These are phyloP conservation scores for Hibiscus mutabilis DNA, from an alignment of 345 rosid species.

Conservation along the genomic window DNA sequence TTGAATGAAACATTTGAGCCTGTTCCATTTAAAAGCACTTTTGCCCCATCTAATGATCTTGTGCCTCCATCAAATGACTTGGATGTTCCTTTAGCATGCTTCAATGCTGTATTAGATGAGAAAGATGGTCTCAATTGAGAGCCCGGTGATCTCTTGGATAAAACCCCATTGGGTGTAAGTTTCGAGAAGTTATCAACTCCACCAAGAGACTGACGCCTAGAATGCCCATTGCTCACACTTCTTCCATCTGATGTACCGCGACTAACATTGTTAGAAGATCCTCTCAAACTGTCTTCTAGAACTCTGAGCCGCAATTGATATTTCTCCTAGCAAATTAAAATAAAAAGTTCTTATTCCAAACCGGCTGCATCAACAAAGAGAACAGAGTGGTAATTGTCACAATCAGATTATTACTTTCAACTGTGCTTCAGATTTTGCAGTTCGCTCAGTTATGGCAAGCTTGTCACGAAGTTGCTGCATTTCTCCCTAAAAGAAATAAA, in stretches of 20 bases:
- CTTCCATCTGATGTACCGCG: constrained; percentile 54
- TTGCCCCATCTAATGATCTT: constrained; percentile 65
- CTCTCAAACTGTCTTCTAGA: constrained; percentile 82
- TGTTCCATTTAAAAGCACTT: constrained; percentile 56
- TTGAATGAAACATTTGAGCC: constrained; percentile 49
- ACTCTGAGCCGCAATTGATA: constrained; percentile 85
- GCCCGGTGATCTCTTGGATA: constrained; percentile 60
- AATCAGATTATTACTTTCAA: constrained; percentile 50
- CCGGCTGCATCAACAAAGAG: neutral
- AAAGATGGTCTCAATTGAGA: constrained; percentile 60
- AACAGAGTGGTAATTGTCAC: constrained; percentile 6
- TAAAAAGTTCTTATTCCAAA: constrained; percentile 10
- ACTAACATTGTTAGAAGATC: constrained; percentile 47
- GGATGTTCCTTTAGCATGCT: constrained; percentile 95
- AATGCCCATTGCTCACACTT: constrained; percentile 73
- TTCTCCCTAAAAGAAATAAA: constrained; percentile 59
- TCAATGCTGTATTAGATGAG: constrained; percentile 58
- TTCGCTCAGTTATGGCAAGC: constrained; percentile 68
- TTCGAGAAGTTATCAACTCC: constrained; percentile 73
- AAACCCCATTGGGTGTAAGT: constrained; percentile 64
- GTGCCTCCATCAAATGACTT: constrained; percentile 95
- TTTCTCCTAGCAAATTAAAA: constrained; percentile 53
- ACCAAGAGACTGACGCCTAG: constrained; percentile 89
- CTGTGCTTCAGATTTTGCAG: constrained; percentile 97
- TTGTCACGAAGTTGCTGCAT: constrained; percentile 97